Evolutionary conservation across 2,329 filamentous ascomycete genomes (phyloP).

Genomic region (Achaetomium macrosporum): DNA sequence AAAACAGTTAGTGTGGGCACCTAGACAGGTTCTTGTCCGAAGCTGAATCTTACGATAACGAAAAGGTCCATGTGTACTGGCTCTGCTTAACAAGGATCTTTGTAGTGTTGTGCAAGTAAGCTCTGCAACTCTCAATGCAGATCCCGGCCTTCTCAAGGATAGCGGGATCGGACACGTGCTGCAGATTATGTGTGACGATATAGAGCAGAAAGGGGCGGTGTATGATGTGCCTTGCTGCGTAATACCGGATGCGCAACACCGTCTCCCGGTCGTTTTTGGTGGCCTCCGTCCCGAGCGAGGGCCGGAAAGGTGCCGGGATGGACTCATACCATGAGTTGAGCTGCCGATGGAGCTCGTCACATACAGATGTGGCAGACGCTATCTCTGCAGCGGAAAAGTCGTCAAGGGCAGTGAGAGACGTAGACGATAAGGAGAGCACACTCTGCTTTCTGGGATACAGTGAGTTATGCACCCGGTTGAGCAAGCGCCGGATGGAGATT

Average conservation of each 20-base stretch:
- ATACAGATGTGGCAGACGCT: constrained; percentile 1
- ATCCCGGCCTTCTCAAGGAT: constrained; percentile 2
- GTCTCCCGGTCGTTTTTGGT: neutral
- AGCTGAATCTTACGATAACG: neutral
- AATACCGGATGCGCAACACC: constrained; percentile 8
- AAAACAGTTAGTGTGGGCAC: neutral
- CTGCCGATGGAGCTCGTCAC: constrained; percentile 5
- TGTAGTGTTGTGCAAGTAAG: constrained; percentile 1
- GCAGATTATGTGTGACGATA: constrained; percentile 4
- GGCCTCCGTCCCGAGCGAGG: constrained; percentile 1
- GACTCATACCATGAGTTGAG: constrained; percentile 10
- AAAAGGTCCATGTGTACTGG: constrained; percentile 10
- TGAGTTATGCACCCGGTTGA: constrained; percentile 5
- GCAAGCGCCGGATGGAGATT: constrained; percentile 6
- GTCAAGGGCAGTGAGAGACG: constrained; percentile 1
- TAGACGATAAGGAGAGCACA: constrained; percentile 3
- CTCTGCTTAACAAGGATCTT: constrained; percentile 2
- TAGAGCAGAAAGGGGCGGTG: constrained; percentile 5
- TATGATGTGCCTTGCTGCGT: constrained; percentile 7
- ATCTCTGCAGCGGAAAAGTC: constrained; percentile 3
- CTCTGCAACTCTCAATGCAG: constrained; percentile 7
- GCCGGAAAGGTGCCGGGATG: constrained; percentile 3
- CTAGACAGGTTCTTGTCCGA: neutral
- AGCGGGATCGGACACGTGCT: neutral
- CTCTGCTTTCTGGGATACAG: constrained; percentile 1